Percentiles rank a stretch among this genome's conserved stretches.
Evolutionary conservation across 176 grass and related monocot species (phyloP).

Genomic region (Areca catechu): DNA sequence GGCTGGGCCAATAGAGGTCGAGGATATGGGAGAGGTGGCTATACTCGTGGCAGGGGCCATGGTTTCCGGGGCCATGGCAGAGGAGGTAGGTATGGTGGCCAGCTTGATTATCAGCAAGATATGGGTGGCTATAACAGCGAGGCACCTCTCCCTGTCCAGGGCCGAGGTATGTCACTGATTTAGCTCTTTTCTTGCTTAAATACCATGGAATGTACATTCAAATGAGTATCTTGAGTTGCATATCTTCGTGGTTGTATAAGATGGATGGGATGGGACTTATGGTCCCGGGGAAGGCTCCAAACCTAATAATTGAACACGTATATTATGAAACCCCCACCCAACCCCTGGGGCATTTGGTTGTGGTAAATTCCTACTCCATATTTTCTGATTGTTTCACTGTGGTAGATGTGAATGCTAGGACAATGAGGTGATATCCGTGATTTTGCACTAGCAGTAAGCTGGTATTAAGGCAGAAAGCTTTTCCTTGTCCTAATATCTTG

Average conservation of each 20-base stretch:
- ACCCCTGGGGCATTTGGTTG: too few relatives aligned
- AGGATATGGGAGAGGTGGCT: conserved; percentile 39
- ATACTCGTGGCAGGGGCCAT: conserved; percentile 48
- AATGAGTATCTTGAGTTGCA: too few relatives aligned
- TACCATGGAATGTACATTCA: too few relatives aligned
- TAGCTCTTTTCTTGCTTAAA: background rate
- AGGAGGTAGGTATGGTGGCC: conserved; percentile 39
- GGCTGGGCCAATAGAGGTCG: conserved; percentile 43
- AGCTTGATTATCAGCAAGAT: conserved; percentile 71
- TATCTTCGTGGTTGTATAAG: too few relatives aligned
- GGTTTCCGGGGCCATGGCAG: conserved; percentile 45
- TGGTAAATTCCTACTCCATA: background rate
- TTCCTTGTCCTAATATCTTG: too few relatives aligned
- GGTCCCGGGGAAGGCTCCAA: too few relatives aligned
- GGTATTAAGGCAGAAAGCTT: too few relatives aligned
- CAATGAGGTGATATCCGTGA: too few relatives aligned
- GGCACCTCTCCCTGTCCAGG: conserved; percentile 36
- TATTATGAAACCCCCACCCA: too few relatives aligned
- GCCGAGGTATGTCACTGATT: conserved; percentile 36
- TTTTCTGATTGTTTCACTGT: background rate
- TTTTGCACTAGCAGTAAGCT: too few relatives aligned
- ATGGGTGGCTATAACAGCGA: conserved; percentile 45
- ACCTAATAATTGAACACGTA: too few relatives aligned
- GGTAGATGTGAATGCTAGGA: background rate
- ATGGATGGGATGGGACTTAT: too few relatives aligned